These are phyloP conservation scores for Daedaleopsis sinensis DNA, from an alignment of 768 basidiomycete species.

Conservation along the genomic window DNA sequence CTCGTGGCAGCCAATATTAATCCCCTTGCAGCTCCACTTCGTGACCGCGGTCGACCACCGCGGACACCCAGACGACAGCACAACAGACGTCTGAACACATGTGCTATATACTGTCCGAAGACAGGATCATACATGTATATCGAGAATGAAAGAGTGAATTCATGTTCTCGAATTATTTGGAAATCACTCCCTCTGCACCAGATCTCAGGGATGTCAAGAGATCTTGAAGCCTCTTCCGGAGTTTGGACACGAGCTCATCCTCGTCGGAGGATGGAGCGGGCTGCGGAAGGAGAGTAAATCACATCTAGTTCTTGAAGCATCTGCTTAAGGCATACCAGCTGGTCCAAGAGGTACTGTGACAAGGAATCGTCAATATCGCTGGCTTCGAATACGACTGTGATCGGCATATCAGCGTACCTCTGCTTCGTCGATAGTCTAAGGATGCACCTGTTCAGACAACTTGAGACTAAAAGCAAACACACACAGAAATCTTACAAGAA, in stretches of 20 bases:
- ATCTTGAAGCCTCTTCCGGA: conserved; percentile 18
- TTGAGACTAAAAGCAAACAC: background rate
- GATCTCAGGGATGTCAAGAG: conserved; percentile 11
- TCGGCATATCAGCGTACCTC: conserved; percentile 6
- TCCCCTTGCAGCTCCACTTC: too few species aligned
- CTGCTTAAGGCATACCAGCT: conserved; percentile 8
- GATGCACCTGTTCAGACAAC: background rate
- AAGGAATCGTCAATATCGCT: background rate
- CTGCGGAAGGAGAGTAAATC: background rate
- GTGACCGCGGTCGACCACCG: background rate
- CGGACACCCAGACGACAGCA: too few species aligned
- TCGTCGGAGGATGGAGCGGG: conserved; percentile 17
- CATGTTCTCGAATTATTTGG: background rate
- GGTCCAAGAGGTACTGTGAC: conserved; percentile 21
- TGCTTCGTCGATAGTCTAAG: conserved; percentile 20
- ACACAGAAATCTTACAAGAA: background rate
- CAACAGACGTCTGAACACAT: background rate
- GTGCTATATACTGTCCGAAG: too few species aligned
- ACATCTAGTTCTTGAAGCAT: background rate
- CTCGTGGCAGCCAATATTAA: too few species aligned
- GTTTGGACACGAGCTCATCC: conserved; percentile 13
- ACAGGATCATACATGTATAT: too few species aligned
- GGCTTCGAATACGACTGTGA: too few species aligned
- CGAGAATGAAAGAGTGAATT: background rate
- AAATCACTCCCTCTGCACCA: conserved; percentile 16